Percentiles rank a stretch among this genome's conserved stretches.
These are phyloP conservation scores for Globisporangium heterothallicum DNA, from an alignment of 352 stramenopile genomes.

Conservation along the genomic window DNA sequence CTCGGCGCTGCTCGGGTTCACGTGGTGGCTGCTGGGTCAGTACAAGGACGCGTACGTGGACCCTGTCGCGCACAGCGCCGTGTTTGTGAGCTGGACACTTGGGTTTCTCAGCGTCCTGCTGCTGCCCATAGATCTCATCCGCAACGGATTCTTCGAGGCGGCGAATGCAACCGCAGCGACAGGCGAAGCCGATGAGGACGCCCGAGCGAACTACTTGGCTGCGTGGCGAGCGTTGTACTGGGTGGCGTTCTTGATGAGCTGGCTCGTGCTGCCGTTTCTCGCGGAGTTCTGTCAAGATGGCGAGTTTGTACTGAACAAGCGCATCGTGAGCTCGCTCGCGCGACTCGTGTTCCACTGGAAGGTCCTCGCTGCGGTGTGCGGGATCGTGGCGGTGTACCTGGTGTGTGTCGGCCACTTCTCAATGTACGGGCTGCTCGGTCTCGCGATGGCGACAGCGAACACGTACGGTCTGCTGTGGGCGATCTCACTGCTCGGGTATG, in stretches of 20 bases:
- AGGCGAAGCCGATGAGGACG: slow-evolving; percentile 1
- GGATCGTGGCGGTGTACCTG: slow-evolving; percentile 40
- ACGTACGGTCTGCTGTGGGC: slow-evolving; percentile 23
- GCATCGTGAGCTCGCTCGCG: slow-evolving; percentile 28
- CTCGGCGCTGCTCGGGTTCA: slow-evolving; percentile 46
- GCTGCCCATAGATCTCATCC: slow-evolving; percentile 53
- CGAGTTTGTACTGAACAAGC: slow-evolving; percentile 43
- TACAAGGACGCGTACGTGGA: slow-evolving; percentile 49
- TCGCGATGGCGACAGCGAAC: slow-evolving; percentile 11
- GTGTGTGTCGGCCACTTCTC: slow-evolving; percentile 24
- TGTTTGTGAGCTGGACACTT: slow-evolving; percentile 55
- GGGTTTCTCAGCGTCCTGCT: slow-evolving; percentile 59
- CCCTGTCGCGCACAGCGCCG: slow-evolving; percentile 25
- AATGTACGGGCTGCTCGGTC: slow-evolving; percentile 4
- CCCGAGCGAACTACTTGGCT: slow-evolving; percentile 19
- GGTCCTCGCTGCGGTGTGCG: slow-evolving; percentile 24
- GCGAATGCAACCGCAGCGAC: neutral
- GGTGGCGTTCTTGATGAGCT: slow-evolving; percentile 59
- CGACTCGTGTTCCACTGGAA: slow-evolving; percentile 56
- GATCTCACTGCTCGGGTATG: slow-evolving; percentile 55
- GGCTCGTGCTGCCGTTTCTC: slow-evolving; percentile 55
- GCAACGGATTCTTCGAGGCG: slow-evolving; percentile 20
- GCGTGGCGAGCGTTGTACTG: slow-evolving; percentile 64
- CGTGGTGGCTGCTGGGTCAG: slow-evolving; percentile 50
- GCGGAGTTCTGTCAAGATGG: slow-evolving; percentile 57